Evolutionary conservation across 23 red algal species (phyloP), one percentile per base, ranked within the genome.

Genomic region (Gracilaria caudata): DNA sequence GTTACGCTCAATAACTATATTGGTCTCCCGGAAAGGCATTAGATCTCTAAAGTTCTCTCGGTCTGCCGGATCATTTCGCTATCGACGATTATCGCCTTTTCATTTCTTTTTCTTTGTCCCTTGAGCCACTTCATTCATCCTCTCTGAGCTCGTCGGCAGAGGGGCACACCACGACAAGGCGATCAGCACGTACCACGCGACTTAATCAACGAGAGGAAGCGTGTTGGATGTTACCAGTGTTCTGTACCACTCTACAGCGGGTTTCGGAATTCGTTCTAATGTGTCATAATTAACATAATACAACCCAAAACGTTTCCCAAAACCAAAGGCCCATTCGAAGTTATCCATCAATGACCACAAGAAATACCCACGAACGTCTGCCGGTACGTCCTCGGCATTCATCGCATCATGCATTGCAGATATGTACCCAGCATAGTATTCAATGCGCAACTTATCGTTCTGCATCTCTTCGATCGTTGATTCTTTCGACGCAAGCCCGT

Each of bases 261-360:
- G 81, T 28, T 93, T 93, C 7, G 73, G 72, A 6, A 59, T 81
- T 12, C 90, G 79, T 43, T 79, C 68, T 55, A 80, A 41, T 29
- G 68, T 86, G 26, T 85, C 60, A 43, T 80, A 93, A 68, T 93
- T 63, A 11, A 93, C 90, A 60, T 68, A 93, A 68, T 79, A 81
- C 21, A 93, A 60, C 33, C 90, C 81, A 60, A 93, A 93, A 9
- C 81, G 90, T 33, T 80, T 79, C 68, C 33, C 60, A 57, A 81
- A 93, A 23, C 90, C 90, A 49, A 60, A 79, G 8, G 54, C 57
- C 90, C 90, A 93, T 68, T 93, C 90, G 40, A 93, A 93, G 61
- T 86, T 87, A 45, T 93, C 90, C 72, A 86, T 79, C 7, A 93
- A 53, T 28, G 66, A 78, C 81, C 90, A 93, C 24, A 81, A 44